phyloP scores from a whole-genome alignment of 257 asterid genomes.

The Coffea canephora region DNA sequence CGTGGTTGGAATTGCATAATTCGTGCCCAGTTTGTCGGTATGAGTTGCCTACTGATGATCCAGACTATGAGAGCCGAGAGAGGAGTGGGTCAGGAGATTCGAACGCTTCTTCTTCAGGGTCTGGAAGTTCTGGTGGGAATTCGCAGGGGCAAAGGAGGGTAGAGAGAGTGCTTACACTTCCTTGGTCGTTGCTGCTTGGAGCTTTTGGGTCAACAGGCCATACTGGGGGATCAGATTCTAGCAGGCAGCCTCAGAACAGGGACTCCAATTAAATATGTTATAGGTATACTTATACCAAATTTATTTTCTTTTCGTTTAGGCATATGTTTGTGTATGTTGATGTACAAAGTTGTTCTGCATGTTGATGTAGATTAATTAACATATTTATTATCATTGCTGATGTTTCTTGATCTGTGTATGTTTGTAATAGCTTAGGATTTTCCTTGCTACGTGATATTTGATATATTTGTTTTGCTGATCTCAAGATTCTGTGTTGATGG shows the following conservation, averaged over 20 bases:
- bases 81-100: constrained; percentile 17
- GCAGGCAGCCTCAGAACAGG: constrained; percentile 24
- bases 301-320: background rate
- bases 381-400: too few species aligned
- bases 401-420: too few species aligned
- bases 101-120: constrained; percentile 8
- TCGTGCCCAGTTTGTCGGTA: constrained; percentile 81
- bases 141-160: constrained; percentile 28
- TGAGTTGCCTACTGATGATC: constrained; percentile 84
- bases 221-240: constrained; percentile 34
- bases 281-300: background rate
- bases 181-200: constrained; percentile 49
- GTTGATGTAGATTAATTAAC: background rate
- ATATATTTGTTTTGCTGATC: too few species aligned
- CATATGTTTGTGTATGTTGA: background rate
- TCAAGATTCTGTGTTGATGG: background rate
- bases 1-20: constrained; percentile 83
- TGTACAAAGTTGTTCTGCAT: background rate
- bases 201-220: constrained; percentile 42
- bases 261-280: constrained; percentile 23
- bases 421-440: too few species aligned
- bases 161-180: constrained; percentile 42
- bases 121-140: constrained; percentile 22
- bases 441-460: too few species aligned
- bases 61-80: constrained; percentile 55